Conservation (phyloP, 2,329 filamentous ascomycete species). For the Epichloe aotearoae region DNA sequence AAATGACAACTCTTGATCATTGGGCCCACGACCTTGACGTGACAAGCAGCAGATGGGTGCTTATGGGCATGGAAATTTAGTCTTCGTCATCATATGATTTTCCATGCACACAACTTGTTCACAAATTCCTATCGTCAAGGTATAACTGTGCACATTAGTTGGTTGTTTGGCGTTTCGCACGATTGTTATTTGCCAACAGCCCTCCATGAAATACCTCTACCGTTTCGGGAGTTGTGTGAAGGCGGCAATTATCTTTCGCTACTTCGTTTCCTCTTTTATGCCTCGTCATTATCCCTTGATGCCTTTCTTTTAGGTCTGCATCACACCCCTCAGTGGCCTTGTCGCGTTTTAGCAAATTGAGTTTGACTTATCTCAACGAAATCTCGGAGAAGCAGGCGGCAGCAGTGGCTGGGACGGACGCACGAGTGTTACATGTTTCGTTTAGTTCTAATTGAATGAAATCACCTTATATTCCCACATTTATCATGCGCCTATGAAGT, state of each 20-base stretch:
- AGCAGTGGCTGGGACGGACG: neutral
- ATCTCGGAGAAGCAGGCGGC: neutral
- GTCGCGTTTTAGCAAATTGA: neutral
- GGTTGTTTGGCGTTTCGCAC: neutral
- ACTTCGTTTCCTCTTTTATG: neutral
- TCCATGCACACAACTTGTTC: neutral
- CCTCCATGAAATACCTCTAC: neutral
- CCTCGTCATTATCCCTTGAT: neutral
- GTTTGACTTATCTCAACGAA: neutral
- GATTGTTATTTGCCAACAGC: neutral
- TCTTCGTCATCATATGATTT: neutral
- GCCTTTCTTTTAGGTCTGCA: neutral
- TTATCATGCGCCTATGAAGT: neutral
- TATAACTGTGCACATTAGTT: neutral
- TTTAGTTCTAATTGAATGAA: neutral
- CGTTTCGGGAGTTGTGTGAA: neutral
- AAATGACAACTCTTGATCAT: constrained; percentile 63
- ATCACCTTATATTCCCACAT: neutral
- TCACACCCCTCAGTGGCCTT: neutral
- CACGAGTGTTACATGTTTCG: neutral
- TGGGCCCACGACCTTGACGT: constrained; percentile 55
- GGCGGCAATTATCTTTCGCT: neutral
- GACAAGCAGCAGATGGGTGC: constrained; percentile 69
- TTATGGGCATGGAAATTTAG: constrained; percentile 79
- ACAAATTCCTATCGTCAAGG: neutral